Evolutionary conservation across 192 early-diverging fungal species (phyloP).

Genomic region (Umbelopsis isabellina): DNA sequence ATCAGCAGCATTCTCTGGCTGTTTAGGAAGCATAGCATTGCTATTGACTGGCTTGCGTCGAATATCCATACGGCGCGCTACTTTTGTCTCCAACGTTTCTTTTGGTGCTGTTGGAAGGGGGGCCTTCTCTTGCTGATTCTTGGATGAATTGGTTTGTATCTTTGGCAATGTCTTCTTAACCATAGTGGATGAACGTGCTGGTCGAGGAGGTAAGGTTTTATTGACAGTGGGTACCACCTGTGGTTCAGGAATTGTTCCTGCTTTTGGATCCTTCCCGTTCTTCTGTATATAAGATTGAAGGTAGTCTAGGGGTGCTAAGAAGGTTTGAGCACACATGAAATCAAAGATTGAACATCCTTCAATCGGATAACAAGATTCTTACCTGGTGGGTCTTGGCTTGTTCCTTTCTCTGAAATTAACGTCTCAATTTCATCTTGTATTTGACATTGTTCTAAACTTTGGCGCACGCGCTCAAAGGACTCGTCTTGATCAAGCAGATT

Average conservation of each 20-base stretch:
- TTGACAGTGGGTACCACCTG: background rate
- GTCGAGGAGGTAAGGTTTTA: constrained; percentile 7
- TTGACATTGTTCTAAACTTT: constrained; percentile 8
- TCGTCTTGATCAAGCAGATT: background rate
- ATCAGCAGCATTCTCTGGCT: background rate
- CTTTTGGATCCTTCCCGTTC: background rate
- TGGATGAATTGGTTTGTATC: background rate
- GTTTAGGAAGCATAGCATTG: background rate
- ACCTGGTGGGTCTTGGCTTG: background rate
- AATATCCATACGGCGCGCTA: background rate
- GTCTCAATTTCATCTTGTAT: background rate
- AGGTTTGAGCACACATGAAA: too few relatives aligned
- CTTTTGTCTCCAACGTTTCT: background rate
- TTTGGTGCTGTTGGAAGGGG: background rate
- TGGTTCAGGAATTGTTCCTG: background rate
- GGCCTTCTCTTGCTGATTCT: too few relatives aligned
- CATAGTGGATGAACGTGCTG: background rate
- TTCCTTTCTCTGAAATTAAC: constrained; percentile 9
- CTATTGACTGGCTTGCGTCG: constrained; percentile 8
- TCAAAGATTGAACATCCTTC: background rate
- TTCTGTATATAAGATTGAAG: constrained; percentile 1
- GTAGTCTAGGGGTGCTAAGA: constrained; percentile 1
- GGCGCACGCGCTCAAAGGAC: background rate
- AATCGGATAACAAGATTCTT: background rate
- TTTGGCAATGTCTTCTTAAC: background rate